Conservation (phyloP, 208 protist genomes). For the Acanthamoeba castellanii region DNA sequence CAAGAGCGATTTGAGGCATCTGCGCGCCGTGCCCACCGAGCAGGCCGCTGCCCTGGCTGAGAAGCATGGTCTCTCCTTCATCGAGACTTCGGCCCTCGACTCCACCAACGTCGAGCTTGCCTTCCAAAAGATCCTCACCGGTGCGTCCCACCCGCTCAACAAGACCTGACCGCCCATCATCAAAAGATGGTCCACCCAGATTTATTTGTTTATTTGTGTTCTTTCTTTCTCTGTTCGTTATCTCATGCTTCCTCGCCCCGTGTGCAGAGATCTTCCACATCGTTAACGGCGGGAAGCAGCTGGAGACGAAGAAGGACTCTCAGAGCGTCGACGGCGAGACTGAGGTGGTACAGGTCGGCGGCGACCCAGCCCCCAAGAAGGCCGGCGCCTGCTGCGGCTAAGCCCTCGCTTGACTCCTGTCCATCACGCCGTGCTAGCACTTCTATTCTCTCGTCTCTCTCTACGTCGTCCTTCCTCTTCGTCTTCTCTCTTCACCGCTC, state of each 20-base stretch:
- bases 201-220: neutral
- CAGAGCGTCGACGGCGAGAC: neutral
- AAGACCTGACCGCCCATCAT: too few species aligned
- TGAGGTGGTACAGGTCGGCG: neutral
- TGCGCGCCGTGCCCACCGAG: conserved; percentile 93
- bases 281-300: conserved; percentile 31
- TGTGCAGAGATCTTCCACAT: conserved; percentile 66
- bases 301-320: conserved; percentile 45
- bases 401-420: neutral
- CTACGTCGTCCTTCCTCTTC: neutral
- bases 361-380: conserved; percentile 12
- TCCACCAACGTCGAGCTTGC: conserved; percentile 98
- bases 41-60: conserved; percentile 96
- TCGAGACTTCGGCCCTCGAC: conserved; percentile 98
- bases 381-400: conserved; percentile 3
- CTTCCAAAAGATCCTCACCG: conserved; percentile 97
- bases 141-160: too few species aligned
- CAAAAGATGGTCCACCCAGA: too few species aligned
- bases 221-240: neutral
- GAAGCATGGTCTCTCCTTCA: conserved; percentile 97
- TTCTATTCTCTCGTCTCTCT: neutral
- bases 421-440: neutral
- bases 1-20: conserved; percentile 94
- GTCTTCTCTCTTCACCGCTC: neutral
- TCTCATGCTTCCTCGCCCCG: conserved; percentile 2